phyloP scores from a whole-genome alignment of 2,329 filamentous ascomycete genomes.

The Albophoma yamanashiensis region DNA sequence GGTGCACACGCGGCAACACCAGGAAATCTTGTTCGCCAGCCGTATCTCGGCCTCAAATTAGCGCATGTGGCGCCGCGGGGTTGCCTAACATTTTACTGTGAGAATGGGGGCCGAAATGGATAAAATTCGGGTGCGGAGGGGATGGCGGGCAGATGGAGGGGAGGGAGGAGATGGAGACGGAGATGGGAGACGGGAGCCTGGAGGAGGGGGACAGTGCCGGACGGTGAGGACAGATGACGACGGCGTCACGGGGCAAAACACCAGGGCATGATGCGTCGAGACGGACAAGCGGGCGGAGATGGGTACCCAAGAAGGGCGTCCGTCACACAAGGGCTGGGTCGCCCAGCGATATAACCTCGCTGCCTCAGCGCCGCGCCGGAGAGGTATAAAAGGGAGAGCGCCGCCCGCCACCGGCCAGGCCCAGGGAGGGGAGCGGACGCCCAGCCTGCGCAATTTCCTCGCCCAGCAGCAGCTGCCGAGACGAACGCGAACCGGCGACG shows the following conservation, averaged over 20 bases:
- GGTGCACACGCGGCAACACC: not conserved
- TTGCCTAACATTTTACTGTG: not conserved
- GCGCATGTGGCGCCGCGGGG: not conserved
- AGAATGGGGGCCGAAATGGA: not conserved
- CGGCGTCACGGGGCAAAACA: not conserved
- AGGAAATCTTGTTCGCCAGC: not conserved
- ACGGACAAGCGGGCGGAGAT: not conserved
- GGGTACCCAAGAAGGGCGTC: not conserved
- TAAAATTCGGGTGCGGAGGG: not conserved
- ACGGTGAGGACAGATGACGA: not conserved
- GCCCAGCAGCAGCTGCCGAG: not conserved
- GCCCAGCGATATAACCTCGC: conserved; percentile 3
- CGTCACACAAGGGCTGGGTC: not conserved
- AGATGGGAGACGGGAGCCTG: not conserved
- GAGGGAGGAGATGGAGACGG: not conserved
- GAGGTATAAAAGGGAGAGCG: conserved; percentile 4
- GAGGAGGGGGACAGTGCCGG: not conserved
- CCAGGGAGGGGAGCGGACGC: not conserved
- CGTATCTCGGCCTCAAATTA: not conserved
- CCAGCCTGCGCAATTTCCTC: not conserved
- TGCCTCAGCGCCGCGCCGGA: not conserved
- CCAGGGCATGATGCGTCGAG: not conserved
- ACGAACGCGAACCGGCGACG: not conserved
- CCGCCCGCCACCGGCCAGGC: not conserved
- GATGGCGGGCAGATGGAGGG: not conserved